Base-by-base conservation (phyloP, 1,284 basidiomycete species). In the Ceratobasidium sp. region DNA sequence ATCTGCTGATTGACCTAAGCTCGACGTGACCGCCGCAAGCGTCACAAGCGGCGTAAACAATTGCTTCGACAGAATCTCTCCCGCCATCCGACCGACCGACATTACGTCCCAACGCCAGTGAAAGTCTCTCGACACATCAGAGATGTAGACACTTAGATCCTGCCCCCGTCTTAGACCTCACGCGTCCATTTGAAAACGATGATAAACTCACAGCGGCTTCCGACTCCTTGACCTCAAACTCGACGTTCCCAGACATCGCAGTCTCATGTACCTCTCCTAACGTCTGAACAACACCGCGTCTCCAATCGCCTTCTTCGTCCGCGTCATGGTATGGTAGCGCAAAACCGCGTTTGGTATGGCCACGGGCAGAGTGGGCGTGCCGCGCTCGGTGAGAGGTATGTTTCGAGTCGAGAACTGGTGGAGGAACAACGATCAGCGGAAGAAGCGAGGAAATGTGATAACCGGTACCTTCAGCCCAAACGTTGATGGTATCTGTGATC, bases 51-150 rank as follows among this genome's bases (percentile, higher is more conserved):
- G 73, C 73, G 67, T 76, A 15, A 76, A 67, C 10, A 76, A 10
- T 33, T 76, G 73, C 13, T 55, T 67, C 2, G 73, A 76, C 18
- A 76, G 49, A 7, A 76, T 66, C 26, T 39, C 51, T 20, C 55
- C 49, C 3, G 73, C 28, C 61, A 76, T 53, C 13, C 46, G 28
- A 9, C 73, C 60, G 13, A 66, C 63, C 12, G 73, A 76, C 61
- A 76, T 76, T 3, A 76, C 73, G n/a, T 76, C 73, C 73, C 73
- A 76, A 9, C 73, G 73, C 73, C 73, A 76, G 28, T 76, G 73
- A 44, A 76, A 76, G 39, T 67, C 73, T 23, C 49, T 63, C 6
- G 49, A 23, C 10, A 51, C 42, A 46, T 76, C 73, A 2, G 73
- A 76, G 1, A 76, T 9, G n/a, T 67, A 76, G 7, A 76, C 61